A percentile compares a stretch with the other conserved stretches of the same genome.
phyloP scores from a whole-genome alignment of 176 grass and related monocot species.

The Hyparrhenia diplandra region DNA sequence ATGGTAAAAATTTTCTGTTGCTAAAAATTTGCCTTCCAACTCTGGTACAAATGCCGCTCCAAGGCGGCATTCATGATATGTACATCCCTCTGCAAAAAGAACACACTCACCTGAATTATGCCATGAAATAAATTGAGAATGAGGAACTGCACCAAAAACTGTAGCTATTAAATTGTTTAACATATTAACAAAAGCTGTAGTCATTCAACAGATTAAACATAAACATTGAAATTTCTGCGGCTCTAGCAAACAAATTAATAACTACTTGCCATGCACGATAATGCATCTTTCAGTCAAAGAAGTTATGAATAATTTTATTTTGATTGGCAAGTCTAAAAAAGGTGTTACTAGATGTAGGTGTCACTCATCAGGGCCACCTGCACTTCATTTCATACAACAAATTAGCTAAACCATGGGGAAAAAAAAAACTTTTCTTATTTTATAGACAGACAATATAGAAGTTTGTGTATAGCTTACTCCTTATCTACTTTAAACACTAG shows the following conservation, averaged over 20 bases:
- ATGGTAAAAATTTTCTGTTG: constrained; percentile 93
- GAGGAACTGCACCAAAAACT: neutral
- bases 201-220: neutral
- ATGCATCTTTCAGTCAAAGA: too few relatives aligned
- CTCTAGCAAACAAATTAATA: neutral
- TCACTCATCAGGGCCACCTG: neutral
- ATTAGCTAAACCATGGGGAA: too few relatives aligned
- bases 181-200: neutral
- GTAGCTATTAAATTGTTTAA: neutral
- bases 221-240: neutral
- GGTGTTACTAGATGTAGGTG: too few relatives aligned
- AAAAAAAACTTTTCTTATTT: too few relatives aligned
- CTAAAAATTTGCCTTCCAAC: constrained; percentile 67
- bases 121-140: constrained; percentile 7
- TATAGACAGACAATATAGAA: too few relatives aligned
- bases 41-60: constrained; percentile 69
- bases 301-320: too few relatives aligned
- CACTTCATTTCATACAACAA: neutral
- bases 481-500: neutral
- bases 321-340: too few relatives aligned
- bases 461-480: neutral
- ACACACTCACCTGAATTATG: constrained; percentile 7
- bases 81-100: constrained; percentile 61
- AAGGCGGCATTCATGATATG: constrained; percentile 54
- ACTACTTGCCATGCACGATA: too few relatives aligned